Evolutionary conservation across 176 grass and related monocot species (phyloP).

Genomic region (Triticum dicoccoides): DNA sequence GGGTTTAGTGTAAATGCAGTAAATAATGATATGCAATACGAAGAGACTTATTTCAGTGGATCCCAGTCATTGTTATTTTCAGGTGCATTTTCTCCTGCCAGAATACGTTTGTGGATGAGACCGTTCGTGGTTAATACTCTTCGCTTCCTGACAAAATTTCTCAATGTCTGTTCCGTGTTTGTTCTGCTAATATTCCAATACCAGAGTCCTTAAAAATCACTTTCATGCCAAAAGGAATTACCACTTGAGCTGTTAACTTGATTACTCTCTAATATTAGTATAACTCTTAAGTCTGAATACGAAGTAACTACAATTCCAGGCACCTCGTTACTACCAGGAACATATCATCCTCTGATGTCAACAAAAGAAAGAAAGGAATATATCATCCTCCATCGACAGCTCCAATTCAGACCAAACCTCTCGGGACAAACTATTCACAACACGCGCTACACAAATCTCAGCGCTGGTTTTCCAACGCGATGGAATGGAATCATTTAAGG

Average conservation of each 20-base stretch:
- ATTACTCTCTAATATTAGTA: no score
- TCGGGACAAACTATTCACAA: constrained; percentile 1
- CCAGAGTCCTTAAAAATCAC: neutral
- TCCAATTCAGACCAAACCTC: neutral
- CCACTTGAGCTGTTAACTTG: neutral
- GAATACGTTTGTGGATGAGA: constrained; percentile 2
- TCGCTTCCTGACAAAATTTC: no score
- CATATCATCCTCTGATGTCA: no score
- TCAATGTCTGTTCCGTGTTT: neutral
- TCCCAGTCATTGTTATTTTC: neutral
- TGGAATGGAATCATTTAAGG: constrained; percentile 16
- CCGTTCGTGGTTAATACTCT: no score
- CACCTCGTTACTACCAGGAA: neutral
- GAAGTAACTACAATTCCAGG: neutral
- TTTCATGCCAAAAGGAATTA: neutral
- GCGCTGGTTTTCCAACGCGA: neutral
- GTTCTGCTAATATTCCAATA: neutral
- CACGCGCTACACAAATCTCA: neutral
- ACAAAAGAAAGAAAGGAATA: neutral
- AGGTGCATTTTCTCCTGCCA: neutral
- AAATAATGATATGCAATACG: constrained; percentile 31
- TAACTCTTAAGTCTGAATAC: neutral
- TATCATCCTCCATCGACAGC: neutral
- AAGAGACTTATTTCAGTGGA: neutral
- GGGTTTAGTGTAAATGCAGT: constrained; percentile 33